Evolutionary conservation across 2,329 filamentous ascomycete species (phyloP).

Genomic region (Talaromyces sp.): DNA sequence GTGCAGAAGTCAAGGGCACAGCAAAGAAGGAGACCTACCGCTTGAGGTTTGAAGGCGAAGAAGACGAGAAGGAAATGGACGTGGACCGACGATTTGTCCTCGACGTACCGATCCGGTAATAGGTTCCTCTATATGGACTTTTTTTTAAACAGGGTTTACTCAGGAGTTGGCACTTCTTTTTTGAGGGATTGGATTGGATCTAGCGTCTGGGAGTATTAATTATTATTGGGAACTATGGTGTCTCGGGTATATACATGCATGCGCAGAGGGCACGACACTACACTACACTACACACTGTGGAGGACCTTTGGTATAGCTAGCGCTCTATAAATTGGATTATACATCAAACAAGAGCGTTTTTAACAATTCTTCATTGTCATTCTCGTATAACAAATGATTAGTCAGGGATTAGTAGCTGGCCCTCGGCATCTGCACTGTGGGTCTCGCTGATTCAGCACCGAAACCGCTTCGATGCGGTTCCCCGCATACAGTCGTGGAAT

Average conservation of each 20-base stretch:
- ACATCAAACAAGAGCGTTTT: neutral
- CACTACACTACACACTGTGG: neutral
- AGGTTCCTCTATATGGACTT: neutral
- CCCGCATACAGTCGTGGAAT: neutral
- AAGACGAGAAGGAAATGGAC: conserved; percentile 67
- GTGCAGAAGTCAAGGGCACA: conserved; percentile 72
- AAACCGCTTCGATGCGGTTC: neutral
- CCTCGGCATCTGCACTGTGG: neutral
- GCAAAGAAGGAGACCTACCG: conserved; percentile 51
- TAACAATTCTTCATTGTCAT: neutral
- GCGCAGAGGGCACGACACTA: neutral
- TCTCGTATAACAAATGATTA: neutral
- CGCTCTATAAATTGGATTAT: neutral
- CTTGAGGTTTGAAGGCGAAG: conserved; percentile 75
- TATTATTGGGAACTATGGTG: neutral
- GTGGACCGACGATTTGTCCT: conserved; percentile 73
- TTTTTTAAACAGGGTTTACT: neutral
- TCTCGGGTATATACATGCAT: neutral
- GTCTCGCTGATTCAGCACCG: neutral
- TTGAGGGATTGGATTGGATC: neutral
- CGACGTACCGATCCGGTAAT: conserved; percentile 57
- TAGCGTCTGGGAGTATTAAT: neutral
- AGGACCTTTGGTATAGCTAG: neutral
- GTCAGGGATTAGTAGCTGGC: neutral
- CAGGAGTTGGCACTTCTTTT: neutral